phyloP scores from a whole-genome alignment of 495 filamentous ascomycete genomes.

The Aspergillus incahuasiensis region DNA sequence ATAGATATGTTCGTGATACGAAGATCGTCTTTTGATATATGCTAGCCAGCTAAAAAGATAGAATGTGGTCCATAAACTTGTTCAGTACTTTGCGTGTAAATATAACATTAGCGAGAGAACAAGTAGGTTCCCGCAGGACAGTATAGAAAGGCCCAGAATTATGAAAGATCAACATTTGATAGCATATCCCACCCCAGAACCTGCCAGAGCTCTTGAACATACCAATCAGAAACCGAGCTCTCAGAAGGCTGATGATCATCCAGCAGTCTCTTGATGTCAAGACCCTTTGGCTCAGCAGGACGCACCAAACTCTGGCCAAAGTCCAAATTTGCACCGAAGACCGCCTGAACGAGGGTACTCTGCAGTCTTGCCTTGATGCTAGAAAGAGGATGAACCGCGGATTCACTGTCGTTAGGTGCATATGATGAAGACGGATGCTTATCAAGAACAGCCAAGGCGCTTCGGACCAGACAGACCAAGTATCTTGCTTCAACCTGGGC shows the following conservation, averaged over 20 bases:
- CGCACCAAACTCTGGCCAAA: constrained; percentile 21
- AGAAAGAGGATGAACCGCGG: constrained; percentile 14
- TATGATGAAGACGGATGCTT: constrained; percentile 1
- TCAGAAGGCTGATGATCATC: neutral
- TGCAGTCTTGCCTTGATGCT: constrained; percentile 32
- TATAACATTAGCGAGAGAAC: neutral
- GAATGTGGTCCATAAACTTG: too few relatives aligned
- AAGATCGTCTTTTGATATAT: too few relatives aligned
- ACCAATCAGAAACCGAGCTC: constrained; percentile 37
- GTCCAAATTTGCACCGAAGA: constrained; percentile 31
- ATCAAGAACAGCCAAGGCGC: constrained; percentile 25
- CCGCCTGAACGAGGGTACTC: constrained; percentile 36
- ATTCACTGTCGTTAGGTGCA: neutral
- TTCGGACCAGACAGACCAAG: constrained; percentile 37
- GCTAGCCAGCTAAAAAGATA: too few relatives aligned
- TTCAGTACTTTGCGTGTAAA: constrained; percentile 2
- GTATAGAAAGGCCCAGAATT: neutral
- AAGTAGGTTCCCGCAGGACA: neutral
- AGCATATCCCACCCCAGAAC: constrained; percentile 47
- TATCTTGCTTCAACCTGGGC: constrained; percentile 30
- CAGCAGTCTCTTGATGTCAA: constrained; percentile 8
- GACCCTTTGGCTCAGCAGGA: constrained; percentile 21
- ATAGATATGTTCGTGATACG: too few relatives aligned
- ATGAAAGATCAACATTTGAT: constrained; percentile 3
- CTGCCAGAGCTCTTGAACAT: constrained; percentile 45